These are phyloP conservation scores for Colletotrichum sp. DNA, from an alignment of 2,329 filamentous ascomycete species.

Conservation along the genomic window DNA sequence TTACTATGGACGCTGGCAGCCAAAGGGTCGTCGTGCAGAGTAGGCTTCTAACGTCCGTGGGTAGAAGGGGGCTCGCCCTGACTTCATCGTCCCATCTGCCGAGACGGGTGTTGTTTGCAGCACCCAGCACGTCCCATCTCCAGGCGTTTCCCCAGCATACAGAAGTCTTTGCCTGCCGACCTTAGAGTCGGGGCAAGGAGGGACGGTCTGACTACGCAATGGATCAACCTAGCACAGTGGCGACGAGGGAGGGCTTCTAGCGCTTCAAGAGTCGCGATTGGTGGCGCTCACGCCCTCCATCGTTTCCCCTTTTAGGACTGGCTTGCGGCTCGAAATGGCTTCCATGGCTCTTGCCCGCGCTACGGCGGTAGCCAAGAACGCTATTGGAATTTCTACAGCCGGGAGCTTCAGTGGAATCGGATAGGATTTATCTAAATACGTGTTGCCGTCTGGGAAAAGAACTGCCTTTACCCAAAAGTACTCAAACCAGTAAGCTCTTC, in stretches of 20 bases:
- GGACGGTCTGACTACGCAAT: not conserved
- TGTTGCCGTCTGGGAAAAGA: not conserved
- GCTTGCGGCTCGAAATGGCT: not conserved
- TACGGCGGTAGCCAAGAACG: not conserved
- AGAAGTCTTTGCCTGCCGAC: not conserved
- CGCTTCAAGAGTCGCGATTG: not conserved
- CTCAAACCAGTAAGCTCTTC: not conserved
- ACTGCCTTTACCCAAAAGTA: not conserved
- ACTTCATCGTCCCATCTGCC: conserved; percentile 9
- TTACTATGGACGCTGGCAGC: not conserved
- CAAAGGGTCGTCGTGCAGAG: not conserved
- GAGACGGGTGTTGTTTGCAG: conserved; percentile 11
- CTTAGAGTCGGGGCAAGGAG: not conserved
- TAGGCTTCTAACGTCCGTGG: not conserved
- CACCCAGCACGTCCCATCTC: not conserved
- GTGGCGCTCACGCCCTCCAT: not conserved
- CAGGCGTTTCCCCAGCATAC: not conserved
- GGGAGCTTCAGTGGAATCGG: not conserved
- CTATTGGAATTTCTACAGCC: not conserved
- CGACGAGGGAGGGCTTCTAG: not conserved
- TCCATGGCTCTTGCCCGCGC: not conserved
- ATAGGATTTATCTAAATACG: not conserved
- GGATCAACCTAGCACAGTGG: not conserved
- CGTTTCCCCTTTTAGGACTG: not conserved
- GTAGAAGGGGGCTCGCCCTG: not conserved